These are phyloP conservation scores for Metroxylon sagu DNA, from an alignment of 176 grass and related monocot genomes.

Conservation along the genomic window DNA sequence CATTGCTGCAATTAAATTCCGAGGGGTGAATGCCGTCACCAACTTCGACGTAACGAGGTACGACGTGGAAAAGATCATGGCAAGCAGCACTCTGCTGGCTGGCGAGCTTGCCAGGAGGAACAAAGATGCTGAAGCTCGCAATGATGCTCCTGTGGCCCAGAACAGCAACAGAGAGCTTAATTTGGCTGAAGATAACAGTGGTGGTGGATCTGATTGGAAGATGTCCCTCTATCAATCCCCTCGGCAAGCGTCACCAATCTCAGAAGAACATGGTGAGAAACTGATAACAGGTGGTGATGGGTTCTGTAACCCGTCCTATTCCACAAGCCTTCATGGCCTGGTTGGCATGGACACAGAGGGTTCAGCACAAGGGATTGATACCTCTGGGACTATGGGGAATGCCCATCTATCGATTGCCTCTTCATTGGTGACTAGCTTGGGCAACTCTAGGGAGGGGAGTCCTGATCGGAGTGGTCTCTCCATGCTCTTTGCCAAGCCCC, in stretches of 20 bases:
- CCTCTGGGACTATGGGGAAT: neutral
- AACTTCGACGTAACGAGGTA: conserved; percentile 91
- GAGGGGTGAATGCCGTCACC: conserved; percentile 84
- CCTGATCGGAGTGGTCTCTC: conserved; percentile 49
- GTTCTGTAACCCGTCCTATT: conserved; percentile 30
- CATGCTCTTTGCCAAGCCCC: conserved; percentile 54
- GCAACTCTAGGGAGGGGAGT: conserved; percentile 54
- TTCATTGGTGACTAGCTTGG: conserved; percentile 29
- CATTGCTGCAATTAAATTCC: conserved; percentile 94
- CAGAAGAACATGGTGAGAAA: conserved; percentile 8
- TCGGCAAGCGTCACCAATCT: neutral
- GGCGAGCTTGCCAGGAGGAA: conserved; percentile 48
- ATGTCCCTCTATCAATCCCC: conserved; percentile 14
- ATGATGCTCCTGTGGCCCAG: conserved; percentile 16
- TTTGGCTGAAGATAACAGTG: conserved; percentile 10
- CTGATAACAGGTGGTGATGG: neutral
- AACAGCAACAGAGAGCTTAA: conserved; percentile 1
- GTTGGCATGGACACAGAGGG: conserved; percentile 17
- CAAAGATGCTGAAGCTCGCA: conserved; percentile 5
- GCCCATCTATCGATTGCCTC: conserved; percentile 34
- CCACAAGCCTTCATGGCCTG: conserved; percentile 23
- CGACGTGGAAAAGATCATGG: conserved; percentile 88
- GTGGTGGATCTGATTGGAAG: conserved; percentile 12
- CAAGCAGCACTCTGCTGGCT: conserved; percentile 65
- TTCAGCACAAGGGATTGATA: neutral